Evolutionary conservation across 2,329 filamentous ascomycete species (phyloP).

Genomic region (Alternaria alternata): DNA sequence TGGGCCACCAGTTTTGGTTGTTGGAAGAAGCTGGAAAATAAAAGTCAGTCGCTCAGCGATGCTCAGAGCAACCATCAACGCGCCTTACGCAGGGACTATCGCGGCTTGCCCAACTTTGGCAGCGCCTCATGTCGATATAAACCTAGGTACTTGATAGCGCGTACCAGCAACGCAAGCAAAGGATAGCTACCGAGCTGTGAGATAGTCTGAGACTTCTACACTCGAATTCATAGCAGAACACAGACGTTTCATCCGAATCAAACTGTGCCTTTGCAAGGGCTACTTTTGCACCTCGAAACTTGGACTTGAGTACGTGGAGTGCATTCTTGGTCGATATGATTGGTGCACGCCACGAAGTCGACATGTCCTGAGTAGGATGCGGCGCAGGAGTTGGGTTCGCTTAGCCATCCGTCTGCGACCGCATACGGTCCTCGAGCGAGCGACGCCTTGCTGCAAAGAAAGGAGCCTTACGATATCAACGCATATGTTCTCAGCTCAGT

Average conservation of each 20-base stretch:
- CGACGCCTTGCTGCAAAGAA: constrained; percentile 6
- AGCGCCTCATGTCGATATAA: constrained; percentile 74
- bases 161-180: constrained; percentile 59
- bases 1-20: constrained; percentile 32
- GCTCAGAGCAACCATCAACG: constrained; percentile 41
- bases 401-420: constrained; percentile 30
- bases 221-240: constrained; percentile 76
- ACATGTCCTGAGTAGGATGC: constrained; percentile 30
- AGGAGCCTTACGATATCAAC: neutral
- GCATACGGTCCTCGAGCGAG: constrained; percentile 16
- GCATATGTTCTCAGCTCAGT: neutral
- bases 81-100: constrained; percentile 46
- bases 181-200: constrained; percentile 53
- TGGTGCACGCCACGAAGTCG: constrained; percentile 35
- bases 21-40: constrained; percentile 39
- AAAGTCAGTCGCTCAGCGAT: constrained; percentile 45
- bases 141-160: constrained; percentile 69
- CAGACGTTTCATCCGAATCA: constrained; percentile 55
- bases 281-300: constrained; percentile 45
- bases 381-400: constrained; percentile 36
- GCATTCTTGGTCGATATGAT: constrained; percentile 27
- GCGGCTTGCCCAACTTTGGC: constrained; percentile 54
- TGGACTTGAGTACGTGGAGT: constrained; percentile 32
- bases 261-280: constrained; percentile 51
- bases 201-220: constrained; percentile 68